Conservation (phyloP, 352 stramenopile genomes). For the Phytophthora quininea region DNA sequence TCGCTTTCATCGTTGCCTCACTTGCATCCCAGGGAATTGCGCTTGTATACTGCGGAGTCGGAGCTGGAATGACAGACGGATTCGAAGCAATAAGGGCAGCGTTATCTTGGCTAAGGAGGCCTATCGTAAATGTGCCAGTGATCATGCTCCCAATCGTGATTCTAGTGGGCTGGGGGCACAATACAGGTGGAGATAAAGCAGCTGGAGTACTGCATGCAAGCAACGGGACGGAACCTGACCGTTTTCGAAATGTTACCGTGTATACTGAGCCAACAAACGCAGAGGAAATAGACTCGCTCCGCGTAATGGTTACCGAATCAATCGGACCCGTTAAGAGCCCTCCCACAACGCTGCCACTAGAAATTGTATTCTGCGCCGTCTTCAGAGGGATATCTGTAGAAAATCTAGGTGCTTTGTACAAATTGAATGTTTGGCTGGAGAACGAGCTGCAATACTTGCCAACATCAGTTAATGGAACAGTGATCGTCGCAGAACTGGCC, state of each 20-base stretch:
- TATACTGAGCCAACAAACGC: constrained; percentile 70
- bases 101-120: constrained; percentile 52
- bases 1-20: constrained; percentile 61
- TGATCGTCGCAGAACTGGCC: constrained; percentile 34
- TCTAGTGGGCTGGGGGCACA: constrained; percentile 1
- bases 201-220: constrained; percentile 50
- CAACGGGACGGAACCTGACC: constrained; percentile 63
- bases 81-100: constrained; percentile 17
- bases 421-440: constrained; percentile 26
- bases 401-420: constrained; percentile 70
- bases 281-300: constrained; percentile 38
- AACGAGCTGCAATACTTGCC: constrained; percentile 64
- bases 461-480: constrained; percentile 46
- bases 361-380: constrained; percentile 39
- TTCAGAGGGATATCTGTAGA: constrained; percentile 52
- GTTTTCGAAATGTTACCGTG: constrained; percentile 64
- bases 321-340: constrained; percentile 56
- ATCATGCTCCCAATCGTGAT: constrained; percentile 73
- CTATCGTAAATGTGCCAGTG: constrained; percentile 62
- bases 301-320: constrained; percentile 54
- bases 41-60: constrained; percentile 21
- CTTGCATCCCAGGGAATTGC: constrained; percentile 80
- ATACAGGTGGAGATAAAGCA: background rate
- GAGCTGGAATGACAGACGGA: background rate
- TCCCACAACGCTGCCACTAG: constrained; percentile 43